A percentile compares a stretch with the other conserved stretches of the same genome.
These are phyloP conservation scores for Digitaria exilis DNA, from an alignment of 202 grass and related monocot genomes.

Conservation along the genomic window DNA sequence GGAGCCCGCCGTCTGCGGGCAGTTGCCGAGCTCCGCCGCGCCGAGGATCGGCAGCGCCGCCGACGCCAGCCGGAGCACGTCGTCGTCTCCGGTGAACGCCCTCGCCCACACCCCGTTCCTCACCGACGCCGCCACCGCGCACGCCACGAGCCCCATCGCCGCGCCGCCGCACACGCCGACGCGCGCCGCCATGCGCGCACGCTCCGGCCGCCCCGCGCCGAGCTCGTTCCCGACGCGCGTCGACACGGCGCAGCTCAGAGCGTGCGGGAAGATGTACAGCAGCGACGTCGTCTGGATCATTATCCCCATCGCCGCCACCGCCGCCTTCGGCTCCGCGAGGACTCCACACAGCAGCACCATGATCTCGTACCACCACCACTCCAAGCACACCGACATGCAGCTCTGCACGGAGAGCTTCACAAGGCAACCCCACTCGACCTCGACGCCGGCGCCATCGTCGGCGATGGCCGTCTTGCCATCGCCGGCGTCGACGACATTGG, in stretches of 20 bases:
- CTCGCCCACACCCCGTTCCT: conserved; percentile 53
- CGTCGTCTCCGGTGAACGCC: conserved; percentile 60
- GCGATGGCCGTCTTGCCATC: neutral
- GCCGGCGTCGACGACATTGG: neutral
- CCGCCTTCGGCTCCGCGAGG: conserved; percentile 62
- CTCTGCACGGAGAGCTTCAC: conserved; percentile 69
- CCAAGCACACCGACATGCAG: conserved; percentile 85
- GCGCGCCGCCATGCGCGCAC: conserved; percentile 42
- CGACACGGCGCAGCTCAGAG: conserved; percentile 72
- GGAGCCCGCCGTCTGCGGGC: conserved; percentile 71
- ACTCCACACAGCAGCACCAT: conserved; percentile 87
- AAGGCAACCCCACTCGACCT: conserved; percentile 55
- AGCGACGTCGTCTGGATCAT: conserved; percentile 82
- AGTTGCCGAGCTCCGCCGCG: conserved; percentile 71
- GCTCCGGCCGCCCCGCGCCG: conserved; percentile 58
- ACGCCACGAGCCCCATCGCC: conserved; percentile 45
- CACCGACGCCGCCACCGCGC: conserved; percentile 51
- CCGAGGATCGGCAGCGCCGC: conserved; percentile 62
- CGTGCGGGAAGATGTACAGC: conserved; percentile 80
- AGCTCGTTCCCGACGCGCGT: conserved; percentile 74
- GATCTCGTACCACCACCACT: conserved; percentile 99
- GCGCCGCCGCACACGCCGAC: conserved; percentile 53
- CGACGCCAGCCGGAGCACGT: conserved; percentile 50
- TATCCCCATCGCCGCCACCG: conserved; percentile 72
- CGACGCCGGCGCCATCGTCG: conserved; percentile 28